These are phyloP conservation scores for Cyclostephanos invisitatus DNA, from an alignment of 108 stramenopile genomes.

Conservation along the genomic window DNA sequence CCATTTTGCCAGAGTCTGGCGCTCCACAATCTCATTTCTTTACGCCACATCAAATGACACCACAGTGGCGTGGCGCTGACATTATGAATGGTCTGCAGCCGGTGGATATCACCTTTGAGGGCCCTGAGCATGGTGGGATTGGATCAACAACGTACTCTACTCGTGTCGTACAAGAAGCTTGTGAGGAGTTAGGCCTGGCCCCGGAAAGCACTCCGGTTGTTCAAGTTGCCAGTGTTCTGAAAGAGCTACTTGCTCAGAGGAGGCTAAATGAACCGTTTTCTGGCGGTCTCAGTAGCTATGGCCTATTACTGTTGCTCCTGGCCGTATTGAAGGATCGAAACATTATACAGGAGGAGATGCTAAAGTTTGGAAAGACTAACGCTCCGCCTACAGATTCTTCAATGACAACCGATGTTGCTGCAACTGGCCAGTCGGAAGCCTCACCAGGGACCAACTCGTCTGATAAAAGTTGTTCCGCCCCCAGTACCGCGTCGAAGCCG, in stretches of 20 bases:
- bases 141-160: conserved; percentile 83
- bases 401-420: background rate
- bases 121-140: conserved; percentile 91
- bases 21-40: conserved; percentile 45
- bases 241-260: conserved; percentile 87
- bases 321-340: conserved; percentile 79
- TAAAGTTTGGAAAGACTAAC: conserved; percentile 55
- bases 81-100: conserved; percentile 82
- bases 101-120: conserved; percentile 95
- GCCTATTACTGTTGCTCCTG: conserved; percentile 85
- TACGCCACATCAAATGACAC: conserved; percentile 34
- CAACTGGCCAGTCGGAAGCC: background rate
- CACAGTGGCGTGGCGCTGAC: conserved; percentile 86
- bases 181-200: conserved; percentile 61
- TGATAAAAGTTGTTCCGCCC: conserved; percentile 17
- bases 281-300: conserved; percentile 94
- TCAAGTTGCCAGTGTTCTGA: conserved; percentile 84
- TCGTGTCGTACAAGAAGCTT: conserved; percentile 76
- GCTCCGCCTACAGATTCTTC: background rate
- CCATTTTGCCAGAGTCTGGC: conserved; percentile 29
- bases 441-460: conserved; percentile 10
- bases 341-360: conserved; percentile 74
- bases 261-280: conserved; percentile 95
- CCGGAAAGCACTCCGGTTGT: conserved; percentile 76
- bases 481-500: conserved; percentile 34